Base-by-base conservation (phyloP, 2,329 filamentous ascomycete species). In the Fusarium subtropicale region DNA sequence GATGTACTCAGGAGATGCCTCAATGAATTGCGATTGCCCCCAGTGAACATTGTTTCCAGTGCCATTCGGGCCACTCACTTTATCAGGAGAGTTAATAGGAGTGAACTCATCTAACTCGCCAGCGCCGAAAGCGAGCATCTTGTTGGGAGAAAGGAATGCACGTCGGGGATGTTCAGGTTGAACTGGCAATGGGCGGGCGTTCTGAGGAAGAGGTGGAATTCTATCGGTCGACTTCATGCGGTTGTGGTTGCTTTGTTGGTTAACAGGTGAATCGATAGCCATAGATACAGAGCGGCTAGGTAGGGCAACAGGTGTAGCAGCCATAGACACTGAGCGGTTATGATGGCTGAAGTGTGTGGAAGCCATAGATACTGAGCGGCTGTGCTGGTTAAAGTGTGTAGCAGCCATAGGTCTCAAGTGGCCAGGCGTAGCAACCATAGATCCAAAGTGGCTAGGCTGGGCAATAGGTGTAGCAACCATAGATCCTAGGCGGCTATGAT, bases 81-180 rank as follows among this genome's bases (percentile, higher is more conserved):
- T 65, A 4, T 65, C 46, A 2, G 60, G 62, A 0, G 62, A 65
- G 5, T 65, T 54, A 4, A 60, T 15, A 1, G 65, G 65, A 11
- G 65, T 68, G 11, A 33, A 26, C 11, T 64, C 59, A 4, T 64
- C 50, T 3, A 68, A 6, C 5, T 11, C 36, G 5, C 34, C 13
- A 11, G 24, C 48, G 20, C 38, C n/a, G 9, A 41, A 41, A 15
- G 20, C 9, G 15, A 11, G 24, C 24, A n/a, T 36, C 13, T 52
- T 52, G n/a, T 15, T 16, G 5, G 48, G 48, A 39, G 34, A 22
- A 18, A 52, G 16, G 10, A 41, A 11, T 11, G 10, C n/a, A 15
- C 11, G 48, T 52, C n/a, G 48, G 7, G 15, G 12, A 13, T 12
- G 34, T 39, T 22, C 7, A 5, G n/a, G 20, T 16, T 30, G 24